Conservation (phyloP, 768 basidiomycete genomes). For the Chalciporus sphaerocephalus region DNA sequence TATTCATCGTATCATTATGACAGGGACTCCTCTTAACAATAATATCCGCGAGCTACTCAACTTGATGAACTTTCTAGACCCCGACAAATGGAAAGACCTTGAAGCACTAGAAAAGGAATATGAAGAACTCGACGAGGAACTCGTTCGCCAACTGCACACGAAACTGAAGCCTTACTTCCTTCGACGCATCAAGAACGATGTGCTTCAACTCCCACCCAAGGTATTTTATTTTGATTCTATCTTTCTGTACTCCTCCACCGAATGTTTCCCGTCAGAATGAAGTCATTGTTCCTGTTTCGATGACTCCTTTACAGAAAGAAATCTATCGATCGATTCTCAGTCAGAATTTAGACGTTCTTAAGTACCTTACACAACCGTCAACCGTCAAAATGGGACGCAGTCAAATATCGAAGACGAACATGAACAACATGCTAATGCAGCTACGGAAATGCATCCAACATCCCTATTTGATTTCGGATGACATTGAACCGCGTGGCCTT, state of each 20-base stretch:
- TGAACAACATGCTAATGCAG: slow-evolving; percentile 87
- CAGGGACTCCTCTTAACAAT: slow-evolving; percentile 95
- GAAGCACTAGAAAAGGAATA: slow-evolving; percentile 70
- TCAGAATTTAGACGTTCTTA: slow-evolving; percentile 65
- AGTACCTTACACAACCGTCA: slow-evolving; percentile 49
- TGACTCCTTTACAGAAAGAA: slow-evolving; percentile 82
- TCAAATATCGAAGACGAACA: slow-evolving; percentile 44
- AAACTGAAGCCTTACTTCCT: slow-evolving; percentile 87
- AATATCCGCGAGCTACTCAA: slow-evolving; percentile 96
- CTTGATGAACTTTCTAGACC: slow-evolving; percentile 93
- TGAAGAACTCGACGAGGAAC: slow-evolving; percentile 72
- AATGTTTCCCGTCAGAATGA: slow-evolving; percentile 56
- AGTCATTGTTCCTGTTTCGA: slow-evolving; percentile 86
- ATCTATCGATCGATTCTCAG: slow-evolving; percentile 84
- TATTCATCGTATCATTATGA: slow-evolving; percentile 82
- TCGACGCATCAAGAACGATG: slow-evolving; percentile 89
- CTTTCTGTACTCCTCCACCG: background rate
- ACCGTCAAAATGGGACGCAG: slow-evolving; percentile 30
- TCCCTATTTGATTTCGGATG: slow-evolving; percentile 78
- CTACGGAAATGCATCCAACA: slow-evolving; percentile 90
- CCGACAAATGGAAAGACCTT: slow-evolving; percentile 69
- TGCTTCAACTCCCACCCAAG: slow-evolving; percentile 88
- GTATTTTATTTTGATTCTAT: slow-evolving; percentile 42
- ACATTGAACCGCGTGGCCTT: slow-evolving; percentile 71
- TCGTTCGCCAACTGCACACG: slow-evolving; percentile 73